These are phyloP conservation scores for Alternaria gaisen DNA, from an alignment of 2,329 filamentous ascomycete genomes.

Conservation along the genomic window DNA sequence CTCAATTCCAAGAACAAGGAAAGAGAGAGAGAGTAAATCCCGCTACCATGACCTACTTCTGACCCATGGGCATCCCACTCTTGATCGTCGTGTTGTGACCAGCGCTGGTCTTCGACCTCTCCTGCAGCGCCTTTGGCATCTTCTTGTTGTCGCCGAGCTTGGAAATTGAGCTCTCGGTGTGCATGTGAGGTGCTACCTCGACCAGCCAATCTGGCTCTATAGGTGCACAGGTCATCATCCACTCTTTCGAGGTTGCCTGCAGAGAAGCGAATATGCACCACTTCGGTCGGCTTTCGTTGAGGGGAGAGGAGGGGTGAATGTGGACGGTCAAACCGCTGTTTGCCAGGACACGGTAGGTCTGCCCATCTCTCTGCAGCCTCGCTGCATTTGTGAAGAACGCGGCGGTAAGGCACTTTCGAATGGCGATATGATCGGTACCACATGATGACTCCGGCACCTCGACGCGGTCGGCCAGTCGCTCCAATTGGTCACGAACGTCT, in stretches of 20 bases:
- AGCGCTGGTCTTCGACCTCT: background rate
- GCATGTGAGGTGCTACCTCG: constrained; percentile 92
- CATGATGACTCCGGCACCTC: constrained; percentile 66
- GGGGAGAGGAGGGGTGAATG: background rate
- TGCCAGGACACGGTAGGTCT: background rate
- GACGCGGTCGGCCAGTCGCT: constrained; percentile 55
- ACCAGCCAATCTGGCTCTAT: constrained; percentile 84
- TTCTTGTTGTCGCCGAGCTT: constrained; percentile 12
- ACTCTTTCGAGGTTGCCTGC: constrained; percentile 78
- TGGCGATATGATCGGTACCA: background rate
- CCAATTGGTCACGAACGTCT: constrained; percentile 89
- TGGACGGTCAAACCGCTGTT: background rate
- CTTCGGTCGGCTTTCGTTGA: background rate
- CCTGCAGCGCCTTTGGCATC: constrained; percentile 43
- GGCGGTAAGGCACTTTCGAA: background rate
- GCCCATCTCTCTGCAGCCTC: background rate
- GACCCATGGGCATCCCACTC: background rate
- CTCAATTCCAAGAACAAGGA: background rate
- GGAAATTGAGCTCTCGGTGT: constrained; percentile 58
- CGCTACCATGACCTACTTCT: background rate
- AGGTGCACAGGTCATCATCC: constrained; percentile 87
- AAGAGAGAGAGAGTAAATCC: background rate
- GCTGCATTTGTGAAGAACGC: background rate
- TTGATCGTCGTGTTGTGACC: background rate
- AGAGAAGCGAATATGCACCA: no score